Evolutionary conservation across 352 stramenopile species (phyloP).

Genomic region (Phytophthora hybrid): DNA sequence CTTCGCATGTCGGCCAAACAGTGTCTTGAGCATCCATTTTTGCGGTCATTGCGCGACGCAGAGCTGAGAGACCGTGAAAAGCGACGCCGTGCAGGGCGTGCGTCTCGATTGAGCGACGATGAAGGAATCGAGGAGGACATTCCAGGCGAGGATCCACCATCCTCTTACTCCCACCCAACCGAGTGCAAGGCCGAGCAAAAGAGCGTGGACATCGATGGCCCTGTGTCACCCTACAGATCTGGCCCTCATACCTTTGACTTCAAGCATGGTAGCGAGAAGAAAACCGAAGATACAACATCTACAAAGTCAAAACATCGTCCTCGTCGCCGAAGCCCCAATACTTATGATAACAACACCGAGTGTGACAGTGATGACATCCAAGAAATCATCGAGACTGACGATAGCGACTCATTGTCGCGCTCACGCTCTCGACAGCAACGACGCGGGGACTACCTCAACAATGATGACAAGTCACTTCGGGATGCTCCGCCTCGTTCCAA

Average conservation of each 20-base stretch:
- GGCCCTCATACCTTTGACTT: conserved; percentile 43
- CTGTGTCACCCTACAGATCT: conserved; percentile 24
- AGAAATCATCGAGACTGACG: conserved; percentile 82
- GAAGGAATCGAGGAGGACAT: conserved; percentile 89
- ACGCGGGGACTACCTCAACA: conserved; percentile 12
- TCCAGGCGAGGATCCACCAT: conserved; percentile 44
- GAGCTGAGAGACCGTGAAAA: conserved; percentile 65
- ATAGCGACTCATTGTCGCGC: conserved; percentile 22
- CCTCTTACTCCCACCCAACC: neutral
- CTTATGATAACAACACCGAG: conserved; percentile 53
- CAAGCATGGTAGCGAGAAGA: conserved; percentile 29
- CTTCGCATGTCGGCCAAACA: conserved; percentile 58
- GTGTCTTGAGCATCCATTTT: conserved; percentile 68
- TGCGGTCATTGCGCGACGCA: conserved; percentile 59
- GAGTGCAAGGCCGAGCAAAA: conserved; percentile 39
- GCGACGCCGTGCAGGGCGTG: conserved; percentile 11
- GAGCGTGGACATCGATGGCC: neutral
- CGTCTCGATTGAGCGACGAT: conserved; percentile 37
- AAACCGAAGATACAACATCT: conserved; percentile 1
- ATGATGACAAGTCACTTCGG: conserved; percentile 18
- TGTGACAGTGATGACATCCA: conserved; percentile 83
- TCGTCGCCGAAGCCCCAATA: conserved; percentile 1
- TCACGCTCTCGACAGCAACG: conserved; percentile 16
- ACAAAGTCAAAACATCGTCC: conserved; percentile 30
- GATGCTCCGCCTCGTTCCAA: conserved; percentile 22